Conservation (phyloP, 2,329 filamentous ascomycete species). For the Helotiales sp. region DNA sequence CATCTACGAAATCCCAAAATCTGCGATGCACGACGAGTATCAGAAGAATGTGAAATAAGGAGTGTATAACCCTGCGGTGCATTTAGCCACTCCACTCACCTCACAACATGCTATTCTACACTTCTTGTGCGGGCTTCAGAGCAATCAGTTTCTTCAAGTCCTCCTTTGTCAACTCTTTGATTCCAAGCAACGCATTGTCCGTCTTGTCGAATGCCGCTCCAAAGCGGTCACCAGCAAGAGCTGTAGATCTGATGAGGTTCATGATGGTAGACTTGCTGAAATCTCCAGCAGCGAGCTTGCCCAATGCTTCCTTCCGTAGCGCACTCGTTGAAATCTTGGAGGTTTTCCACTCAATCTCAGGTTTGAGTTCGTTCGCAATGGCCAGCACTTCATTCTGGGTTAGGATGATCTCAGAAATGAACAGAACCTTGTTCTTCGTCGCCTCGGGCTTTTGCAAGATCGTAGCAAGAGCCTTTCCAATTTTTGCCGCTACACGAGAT, state of each 20-base stretch:
- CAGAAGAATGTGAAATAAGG: too few species aligned
- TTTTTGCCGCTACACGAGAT: too few species aligned
- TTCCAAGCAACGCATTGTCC: conserved; percentile 60
- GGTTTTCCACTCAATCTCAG: conserved; percentile 27
- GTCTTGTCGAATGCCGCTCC: conserved; percentile 39
- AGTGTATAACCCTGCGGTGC: too few species aligned
- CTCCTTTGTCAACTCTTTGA: conserved; percentile 64
- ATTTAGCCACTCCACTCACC: too few species aligned
- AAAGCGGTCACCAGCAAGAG: conserved; percentile 36
- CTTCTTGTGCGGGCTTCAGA: conserved; percentile 10
- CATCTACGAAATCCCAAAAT: too few species aligned
- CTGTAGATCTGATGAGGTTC: conserved; percentile 34
- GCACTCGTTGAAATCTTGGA: conserved; percentile 15
- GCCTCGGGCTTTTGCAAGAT: conserved; percentile 37
- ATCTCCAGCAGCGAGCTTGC: conserved; percentile 21
- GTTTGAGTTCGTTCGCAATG: conserved; percentile 19
- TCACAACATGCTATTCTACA: too few species aligned
- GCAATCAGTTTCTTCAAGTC: conserved; percentile 36
- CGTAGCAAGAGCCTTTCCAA: conserved; percentile 37
- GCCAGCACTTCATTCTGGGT: conserved; percentile 22
- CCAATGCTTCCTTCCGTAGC: conserved; percentile 17
- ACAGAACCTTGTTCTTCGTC: conserved; percentile 23
- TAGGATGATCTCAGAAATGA: conserved; percentile 19
- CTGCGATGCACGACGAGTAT: too few species aligned
- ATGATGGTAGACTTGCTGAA: conserved; percentile 32